Evolutionary conservation across 257 asterid genomes (phyloP).

Genomic region (Fraxinus excelsior): DNA sequence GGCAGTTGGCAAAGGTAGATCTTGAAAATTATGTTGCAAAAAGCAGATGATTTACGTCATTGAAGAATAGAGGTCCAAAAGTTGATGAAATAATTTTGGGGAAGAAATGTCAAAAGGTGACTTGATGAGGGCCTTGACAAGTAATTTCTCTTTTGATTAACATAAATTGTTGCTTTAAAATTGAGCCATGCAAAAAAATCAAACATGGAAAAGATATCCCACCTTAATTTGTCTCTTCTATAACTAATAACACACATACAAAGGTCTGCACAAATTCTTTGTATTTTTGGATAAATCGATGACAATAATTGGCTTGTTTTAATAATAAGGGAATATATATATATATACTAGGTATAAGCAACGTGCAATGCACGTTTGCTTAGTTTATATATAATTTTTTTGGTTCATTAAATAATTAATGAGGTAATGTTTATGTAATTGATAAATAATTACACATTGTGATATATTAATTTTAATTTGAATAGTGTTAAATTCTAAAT

Average conservation of each 20-base stretch:
- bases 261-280: too few relatives aligned
- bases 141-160: slow-evolving; percentile 18
- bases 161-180: slow-evolving; percentile 26
- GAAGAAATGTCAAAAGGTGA: slow-evolving; percentile 22
- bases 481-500: too few relatives aligned
- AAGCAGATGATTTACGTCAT: slow-evolving; percentile 16
- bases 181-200: slow-evolving; percentile 15
- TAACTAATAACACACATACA: neutral
- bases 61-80: slow-evolving; percentile 19
- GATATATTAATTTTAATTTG: too few relatives aligned
- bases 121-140: slow-evolving; percentile 28
- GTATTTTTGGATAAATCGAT: too few relatives aligned
- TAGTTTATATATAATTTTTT: too few relatives aligned
- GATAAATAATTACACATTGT: too few relatives aligned
- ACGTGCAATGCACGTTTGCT: too few relatives aligned
- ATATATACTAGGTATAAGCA: too few relatives aligned
- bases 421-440: too few relatives aligned
- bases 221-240: slow-evolving; percentile 47
- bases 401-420: too few relatives aligned
- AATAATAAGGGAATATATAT: too few relatives aligned
- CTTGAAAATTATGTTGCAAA: slow-evolving; percentile 13
- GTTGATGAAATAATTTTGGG: neutral
- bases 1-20: neutral
- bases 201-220: slow-evolving; percentile 21
- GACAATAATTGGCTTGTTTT: too few relatives aligned